Base-by-base conservation (phyloP, 1,284 basidiomycete genomes). In the Pisolithus thermaeus region DNA sequence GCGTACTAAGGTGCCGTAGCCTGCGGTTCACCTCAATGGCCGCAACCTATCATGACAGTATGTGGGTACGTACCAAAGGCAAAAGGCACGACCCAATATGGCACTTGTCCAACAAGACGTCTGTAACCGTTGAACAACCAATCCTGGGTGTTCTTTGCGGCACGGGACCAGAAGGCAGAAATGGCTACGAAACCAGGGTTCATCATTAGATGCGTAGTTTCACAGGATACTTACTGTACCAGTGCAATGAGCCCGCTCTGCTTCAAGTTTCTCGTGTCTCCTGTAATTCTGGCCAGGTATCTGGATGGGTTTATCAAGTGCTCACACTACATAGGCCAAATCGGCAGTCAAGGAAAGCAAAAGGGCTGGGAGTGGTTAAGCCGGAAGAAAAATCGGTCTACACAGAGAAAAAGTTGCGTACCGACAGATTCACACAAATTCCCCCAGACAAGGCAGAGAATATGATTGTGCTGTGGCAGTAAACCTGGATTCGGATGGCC, bases 81-180 rank as follows among this genome's bases (percentile, higher is more conserved):
- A 60, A 93, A 77, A 23, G 93, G 93, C 57, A 92, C 68, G 52
- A 81, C 73, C 73, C 89, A 92, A 76, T 92, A 96, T 44, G 89
- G 75, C 23, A 83, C 74, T 65, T 95, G 89, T 38, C 73, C 74
- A 50, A 84, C 80, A 45, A 93, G 69, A 58, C 93, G 85, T 57
- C 79, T 79, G 77, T 86, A 88, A 45, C 92, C 93, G 72, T 94
- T 92, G 79, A 94, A 91, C 60, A 94, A 64, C 76, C 88, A 96
- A 61, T 73, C 81, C 51, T 79, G 75, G 66, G 94, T 80, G 56
- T 89, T 77, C 46, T 83, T 80, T 43, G 87, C 79, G 11, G 89
- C 81, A 56, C 83, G 83, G 62, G 90, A 81, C 65, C 85, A 81
- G 75, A 81, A 87, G 12, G 92, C 88, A 28, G 94, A 94, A 57